Percentiles rank a stretch among this genome's conserved stretches.
Conservation (phyloP, 495 filamentous ascomycete species). For the Aspergillus indologenus region DNA sequence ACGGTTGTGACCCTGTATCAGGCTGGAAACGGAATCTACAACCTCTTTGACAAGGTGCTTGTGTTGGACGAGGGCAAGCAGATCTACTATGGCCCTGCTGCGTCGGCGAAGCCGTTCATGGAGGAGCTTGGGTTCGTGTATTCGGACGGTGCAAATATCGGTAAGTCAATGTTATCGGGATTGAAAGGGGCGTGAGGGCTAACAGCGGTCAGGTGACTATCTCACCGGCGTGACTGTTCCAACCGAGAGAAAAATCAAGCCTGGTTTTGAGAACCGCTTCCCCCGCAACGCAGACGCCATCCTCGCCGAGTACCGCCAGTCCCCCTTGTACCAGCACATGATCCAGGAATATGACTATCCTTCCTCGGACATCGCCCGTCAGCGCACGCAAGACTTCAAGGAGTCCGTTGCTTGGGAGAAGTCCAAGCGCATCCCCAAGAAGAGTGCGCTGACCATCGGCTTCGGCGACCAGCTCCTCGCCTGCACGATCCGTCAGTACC, state of each 20-base stretch:
- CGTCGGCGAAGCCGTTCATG: slow-evolving; percentile 63
- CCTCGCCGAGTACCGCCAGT: slow-evolving; percentile 39
- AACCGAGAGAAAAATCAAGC: slow-evolving; percentile 56
- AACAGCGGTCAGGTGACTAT: slow-evolving; percentile 54
- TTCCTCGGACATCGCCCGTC: slow-evolving; percentile 36
- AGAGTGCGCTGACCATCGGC: slow-evolving; percentile 55
- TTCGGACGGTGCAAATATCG: slow-evolving; percentile 62
- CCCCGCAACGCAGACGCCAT: slow-evolving; percentile 46
- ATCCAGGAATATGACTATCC: slow-evolving; percentile 51
- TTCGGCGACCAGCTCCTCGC: slow-evolving; percentile 57
- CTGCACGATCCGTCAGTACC: slow-evolving; percentile 52
- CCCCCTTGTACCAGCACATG: slow-evolving; percentile 33
- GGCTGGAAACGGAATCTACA: slow-evolving; percentile 60
- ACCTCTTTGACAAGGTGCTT: slow-evolving; percentile 64
- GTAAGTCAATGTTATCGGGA: neutral
- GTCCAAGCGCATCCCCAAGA: slow-evolving; percentile 36
- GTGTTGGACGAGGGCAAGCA: slow-evolving; percentile 62
- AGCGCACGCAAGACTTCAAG: slow-evolving; percentile 49
- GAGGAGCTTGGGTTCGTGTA: slow-evolving; percentile 63
- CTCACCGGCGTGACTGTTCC: slow-evolving; percentile 71
- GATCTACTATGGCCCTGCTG: slow-evolving; percentile 58
- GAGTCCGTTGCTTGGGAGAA: slow-evolving; percentile 44
- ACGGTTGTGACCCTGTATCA: slow-evolving; percentile 57
- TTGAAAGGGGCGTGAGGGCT: too few species aligned
- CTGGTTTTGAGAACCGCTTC: slow-evolving; percentile 48